Conservation (phyloP, 2,329 filamentous ascomycete species). For the Neofusicoccum cordaticola region DNA sequence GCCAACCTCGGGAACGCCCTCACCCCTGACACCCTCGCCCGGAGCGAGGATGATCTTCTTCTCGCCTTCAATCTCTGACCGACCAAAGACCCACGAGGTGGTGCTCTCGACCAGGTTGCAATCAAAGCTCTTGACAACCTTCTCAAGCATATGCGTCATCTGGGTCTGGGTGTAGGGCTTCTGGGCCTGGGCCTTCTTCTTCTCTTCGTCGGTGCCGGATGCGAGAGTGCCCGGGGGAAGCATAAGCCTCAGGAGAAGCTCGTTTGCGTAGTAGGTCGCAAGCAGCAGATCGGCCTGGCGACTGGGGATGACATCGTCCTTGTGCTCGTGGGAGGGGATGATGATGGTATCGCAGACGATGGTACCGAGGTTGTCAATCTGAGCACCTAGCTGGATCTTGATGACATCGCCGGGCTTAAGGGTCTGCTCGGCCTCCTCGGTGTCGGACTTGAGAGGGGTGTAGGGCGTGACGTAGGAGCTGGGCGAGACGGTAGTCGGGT, state of each 20-base stretch:
- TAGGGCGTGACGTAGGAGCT: constrained; percentile 94
- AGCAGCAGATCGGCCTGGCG: constrained; percentile 83
- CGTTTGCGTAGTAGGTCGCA: constrained; percentile 92
- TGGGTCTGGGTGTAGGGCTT: constrained; percentile 82
- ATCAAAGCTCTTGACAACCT: constrained; percentile 85
- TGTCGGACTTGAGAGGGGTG: constrained; percentile 84
- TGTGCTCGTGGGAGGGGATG: constrained; percentile 61
- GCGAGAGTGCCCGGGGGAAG: constrained; percentile 84
- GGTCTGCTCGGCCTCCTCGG: constrained; percentile 74
- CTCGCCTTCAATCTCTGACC: constrained; percentile 94
- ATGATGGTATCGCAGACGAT: constrained; percentile 94
- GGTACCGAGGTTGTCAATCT: constrained; percentile 95
- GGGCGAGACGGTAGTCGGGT: constrained; percentile 93
- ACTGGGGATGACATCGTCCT: constrained; percentile 65
- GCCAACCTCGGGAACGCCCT: constrained; percentile 80
- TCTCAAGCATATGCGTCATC: constrained; percentile 85
- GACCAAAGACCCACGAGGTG: constrained; percentile 93
- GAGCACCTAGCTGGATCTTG: constrained; percentile 98
- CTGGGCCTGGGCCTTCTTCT: constrained; percentile 76
- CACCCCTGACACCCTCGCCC: constrained; percentile 82
- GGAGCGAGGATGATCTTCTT: constrained; percentile 97
- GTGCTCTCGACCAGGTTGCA: constrained; percentile 96
- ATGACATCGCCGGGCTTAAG: constrained; percentile 83
- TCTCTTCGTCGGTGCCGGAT: constrained; percentile 85
- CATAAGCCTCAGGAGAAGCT: constrained; percentile 87